Evolutionary conservation across 2,329 filamentous ascomycete genomes (phyloP), one percentile per base, ranked within the genome.

Genomic region (Calonectria hongkongensis): DNA sequence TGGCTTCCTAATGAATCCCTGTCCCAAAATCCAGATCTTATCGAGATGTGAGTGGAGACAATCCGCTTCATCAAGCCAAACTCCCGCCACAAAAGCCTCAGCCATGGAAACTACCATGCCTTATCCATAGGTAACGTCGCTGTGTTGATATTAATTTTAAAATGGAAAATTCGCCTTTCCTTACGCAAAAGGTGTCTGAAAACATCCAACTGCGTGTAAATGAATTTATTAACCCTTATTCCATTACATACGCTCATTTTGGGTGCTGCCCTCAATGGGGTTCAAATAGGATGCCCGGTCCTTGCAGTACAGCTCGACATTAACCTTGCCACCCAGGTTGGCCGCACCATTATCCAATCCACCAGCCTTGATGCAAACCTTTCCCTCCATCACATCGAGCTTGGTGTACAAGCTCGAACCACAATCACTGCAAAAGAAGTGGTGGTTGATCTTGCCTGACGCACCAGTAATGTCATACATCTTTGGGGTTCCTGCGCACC

Each of bases 391-490:
- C 50, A 90, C 64, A 33, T 90, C 89, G 30, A 90, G 82, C 78
- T 88, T 84, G 12, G 87, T 89, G 78, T 87, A 90, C 28, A 90
- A 75, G 66, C 85, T 83, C 2, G 85, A 88, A 21, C 89, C 89
- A 75, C 89, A 91, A 72, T 79, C 86, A 18, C 81, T 74, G 78
- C 89, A 90, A 84, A 91, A 91, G 82, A 85, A 89, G 77, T 90
- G 89, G 74, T 86, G 87, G 81, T 90, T 90, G 73, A 86, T 82
- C 78, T 90, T 90, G 36, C 89, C 89, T 0, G 86, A 88, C 43
- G 79, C 85, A 4, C 88, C 89, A 0, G 78, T 82, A 18, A 82
- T 80, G 73, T 90, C 88, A 78, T 85, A 90, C 36, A 83, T 76
- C 73, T 86, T 88, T 16, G 88, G 86, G 5, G 81, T 83, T 41